phyloP scores from a whole-genome alignment of 805 yeast species.

The Candida berthetii region DNA sequence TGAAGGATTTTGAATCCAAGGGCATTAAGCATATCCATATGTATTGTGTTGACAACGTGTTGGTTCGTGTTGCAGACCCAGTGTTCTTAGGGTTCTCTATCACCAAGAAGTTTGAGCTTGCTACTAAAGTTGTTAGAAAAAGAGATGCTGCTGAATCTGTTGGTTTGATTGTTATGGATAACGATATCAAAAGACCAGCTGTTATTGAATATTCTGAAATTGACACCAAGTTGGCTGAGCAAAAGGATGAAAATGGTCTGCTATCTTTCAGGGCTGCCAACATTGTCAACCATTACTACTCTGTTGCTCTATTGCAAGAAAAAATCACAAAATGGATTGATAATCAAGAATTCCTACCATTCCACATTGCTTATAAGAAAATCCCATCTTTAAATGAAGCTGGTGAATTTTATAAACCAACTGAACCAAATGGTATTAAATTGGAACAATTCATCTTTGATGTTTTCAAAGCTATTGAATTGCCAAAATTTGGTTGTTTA shows the following conservation, averaged over 20 bases:
- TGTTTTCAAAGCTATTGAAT: constrained; percentile 74
- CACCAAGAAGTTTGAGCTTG: constrained; percentile 57
- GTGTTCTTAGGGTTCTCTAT: constrained; percentile 77
- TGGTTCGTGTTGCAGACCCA: constrained; percentile 93
- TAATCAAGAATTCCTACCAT: constrained; percentile 68
- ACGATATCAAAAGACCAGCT: constrained; percentile 53
- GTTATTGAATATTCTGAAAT: constrained; percentile 96
- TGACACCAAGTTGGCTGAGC: constrained; percentile 63
- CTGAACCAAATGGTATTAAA: constrained; percentile 82
- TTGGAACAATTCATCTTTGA: constrained; percentile 97
- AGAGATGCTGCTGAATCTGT: constrained; percentile 83
- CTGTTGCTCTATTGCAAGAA: constrained; percentile 60
- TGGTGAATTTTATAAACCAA: constrained; percentile 51
- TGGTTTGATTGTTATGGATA: constrained; percentile 79
- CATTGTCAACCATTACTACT: constrained; percentile 94
- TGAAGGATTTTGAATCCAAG: constrained; percentile 59
- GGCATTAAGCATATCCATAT: constrained; percentile 88
- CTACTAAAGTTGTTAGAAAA: constrained; percentile 94
- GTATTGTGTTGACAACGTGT: constrained; percentile 94
- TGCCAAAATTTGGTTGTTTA: constrained; percentile 76
- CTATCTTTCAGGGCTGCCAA: constrained; percentile 88
- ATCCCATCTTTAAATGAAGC: constrained; percentile 51
- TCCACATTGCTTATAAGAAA: constrained; percentile 91
- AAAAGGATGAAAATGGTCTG: constrained; percentile 50
- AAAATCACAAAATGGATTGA: constrained; percentile 67